phyloP scores from a whole-genome alignment of 441 rosid species.

The Breynia disticha region DNA sequence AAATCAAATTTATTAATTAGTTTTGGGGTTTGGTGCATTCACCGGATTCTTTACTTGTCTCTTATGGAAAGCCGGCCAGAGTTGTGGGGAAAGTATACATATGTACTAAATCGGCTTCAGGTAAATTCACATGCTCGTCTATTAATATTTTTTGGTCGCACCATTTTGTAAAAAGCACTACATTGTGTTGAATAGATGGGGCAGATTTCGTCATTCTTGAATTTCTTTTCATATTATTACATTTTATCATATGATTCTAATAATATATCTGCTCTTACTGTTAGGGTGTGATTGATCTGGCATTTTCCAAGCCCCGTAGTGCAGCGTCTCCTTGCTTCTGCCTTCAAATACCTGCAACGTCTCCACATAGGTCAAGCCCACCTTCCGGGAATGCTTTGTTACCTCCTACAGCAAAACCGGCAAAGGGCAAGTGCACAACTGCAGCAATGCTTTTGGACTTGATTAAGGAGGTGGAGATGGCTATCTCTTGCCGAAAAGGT shows the following conservation, averaged over 20 bases:
- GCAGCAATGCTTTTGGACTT: conserved; percentile 50
- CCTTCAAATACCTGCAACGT: conserved; percentile 52
- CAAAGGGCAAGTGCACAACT: conserved; percentile 70
- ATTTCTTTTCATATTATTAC: neutral
- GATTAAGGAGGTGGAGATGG: conserved; percentile 79
- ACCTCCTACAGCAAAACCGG: conserved; percentile 65
- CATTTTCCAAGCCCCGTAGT: conserved; percentile 67
- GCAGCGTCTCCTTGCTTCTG: conserved; percentile 79
- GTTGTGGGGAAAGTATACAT: conserved; percentile 98
- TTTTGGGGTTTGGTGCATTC: conserved; percentile 98
- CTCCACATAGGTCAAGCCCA: conserved; percentile 48
- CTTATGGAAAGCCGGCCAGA: conserved; percentile 98
- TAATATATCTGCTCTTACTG: conserved; percentile 11
- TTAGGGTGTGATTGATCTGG: conserved; percentile 76
- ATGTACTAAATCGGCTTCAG: conserved; percentile 94
- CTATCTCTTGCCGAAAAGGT: conserved; percentile 80
- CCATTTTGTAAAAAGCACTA: no score
- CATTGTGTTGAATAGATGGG: no score
- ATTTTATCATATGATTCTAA: conserved; percentile 1
- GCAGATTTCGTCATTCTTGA: no score
- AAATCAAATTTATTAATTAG: conserved; percentile 64
- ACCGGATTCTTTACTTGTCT: conserved; percentile 79
- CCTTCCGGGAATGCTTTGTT: conserved; percentile 56
- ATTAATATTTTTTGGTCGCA: no score
- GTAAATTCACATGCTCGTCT: conserved; percentile 25